phyloP scores from a whole-genome alignment of 2,329 filamentous ascomycete species.

The Atkinsonella hypoxylon region DNA sequence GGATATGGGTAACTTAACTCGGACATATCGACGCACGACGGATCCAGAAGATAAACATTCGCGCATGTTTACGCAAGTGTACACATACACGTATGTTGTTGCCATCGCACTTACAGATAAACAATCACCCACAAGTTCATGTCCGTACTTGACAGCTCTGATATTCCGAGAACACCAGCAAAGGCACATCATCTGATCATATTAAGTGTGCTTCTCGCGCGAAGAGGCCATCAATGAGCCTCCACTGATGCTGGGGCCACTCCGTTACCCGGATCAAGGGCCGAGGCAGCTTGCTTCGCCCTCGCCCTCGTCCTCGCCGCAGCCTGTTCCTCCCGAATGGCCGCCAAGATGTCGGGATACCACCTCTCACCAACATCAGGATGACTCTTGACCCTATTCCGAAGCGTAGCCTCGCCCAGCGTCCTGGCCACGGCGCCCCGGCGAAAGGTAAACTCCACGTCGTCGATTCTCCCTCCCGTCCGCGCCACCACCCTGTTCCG shows the following conservation, averaged over 20 bases:
- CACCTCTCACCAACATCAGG: conserved; percentile 76
- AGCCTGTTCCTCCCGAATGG: conserved; percentile 47
- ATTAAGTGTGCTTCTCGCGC: no score
- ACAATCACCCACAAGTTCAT: no score
- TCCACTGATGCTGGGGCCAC: conserved; percentile 16
- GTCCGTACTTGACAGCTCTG: no score
- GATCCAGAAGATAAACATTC: no score
- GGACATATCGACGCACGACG: no score
- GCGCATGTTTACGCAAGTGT: no score
- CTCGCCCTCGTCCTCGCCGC: conserved; percentile 12
- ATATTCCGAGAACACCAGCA: no score
- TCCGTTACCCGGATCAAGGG: conserved; percentile 11
- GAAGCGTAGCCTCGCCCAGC: conserved; percentile 71
- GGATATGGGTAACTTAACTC: no score
- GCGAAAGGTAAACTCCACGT: conserved; percentile 80
- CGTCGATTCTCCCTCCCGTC: conserved; percentile 50
- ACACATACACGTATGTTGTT: no score
- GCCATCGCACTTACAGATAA: no score
- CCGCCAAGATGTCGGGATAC: conserved; percentile 52
- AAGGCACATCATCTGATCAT: no score
- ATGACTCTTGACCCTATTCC: conserved; percentile 78
- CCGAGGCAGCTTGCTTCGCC: conserved; percentile 17
- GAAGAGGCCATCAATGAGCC: conserved; percentile 16
- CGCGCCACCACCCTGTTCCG: conserved; percentile 44
- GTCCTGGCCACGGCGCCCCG: conserved; percentile 53